Evolutionary conservation across 345 rosid species (phyloP).

Genomic region (Euphorbia peplus): DNA sequence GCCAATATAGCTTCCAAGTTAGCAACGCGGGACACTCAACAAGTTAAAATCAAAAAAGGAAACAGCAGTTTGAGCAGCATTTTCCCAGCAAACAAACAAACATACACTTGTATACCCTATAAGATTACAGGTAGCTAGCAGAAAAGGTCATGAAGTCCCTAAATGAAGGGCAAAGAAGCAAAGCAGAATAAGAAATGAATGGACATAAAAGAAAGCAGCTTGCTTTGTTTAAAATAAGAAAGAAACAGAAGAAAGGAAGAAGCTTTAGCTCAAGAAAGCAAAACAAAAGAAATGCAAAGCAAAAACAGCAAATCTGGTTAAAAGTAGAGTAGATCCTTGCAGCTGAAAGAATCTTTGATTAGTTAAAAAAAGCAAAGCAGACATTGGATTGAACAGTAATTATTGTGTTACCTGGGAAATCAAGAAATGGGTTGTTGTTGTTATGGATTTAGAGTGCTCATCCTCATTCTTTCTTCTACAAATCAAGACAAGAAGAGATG

Average conservation of each 20-base stretch:
- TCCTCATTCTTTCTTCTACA: too few relatives aligned
- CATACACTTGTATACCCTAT: constrained; percentile 3
- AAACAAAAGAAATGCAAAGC: not conserved
- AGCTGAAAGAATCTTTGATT: constrained; percentile 6
- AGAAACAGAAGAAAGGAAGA: not conserved
- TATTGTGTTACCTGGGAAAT: constrained; percentile 1
- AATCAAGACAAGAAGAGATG: not conserved
- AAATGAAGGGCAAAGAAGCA: constrained; percentile 1
- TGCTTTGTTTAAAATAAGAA: not conserved
- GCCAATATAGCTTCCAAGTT: too few relatives aligned
- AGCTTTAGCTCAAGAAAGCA: constrained; percentile 7
- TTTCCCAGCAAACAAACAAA: constrained; percentile 24
- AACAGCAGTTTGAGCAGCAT: constrained; percentile 8
- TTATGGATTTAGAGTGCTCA: not conserved
- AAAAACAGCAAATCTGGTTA: not conserved
- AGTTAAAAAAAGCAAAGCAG: too few relatives aligned
- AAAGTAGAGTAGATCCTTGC: constrained; percentile 35
- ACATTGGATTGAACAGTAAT: not conserved
- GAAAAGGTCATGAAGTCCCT: not conserved
- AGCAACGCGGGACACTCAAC: too few relatives aligned
- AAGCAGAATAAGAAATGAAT: not conserved
- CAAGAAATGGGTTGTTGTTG: constrained; percentile 1
- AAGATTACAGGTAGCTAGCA: too few relatives aligned
- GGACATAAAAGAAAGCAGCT: constrained; percentile 4
- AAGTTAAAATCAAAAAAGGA: constrained; percentile 1